A percentile compares a stretch with the other conserved stretches of the same genome.
Evolutionary conservation across 2,329 filamentous ascomycete genomes (phyloP).

Genomic region (Zymoseptoria ardabiliae): DNA sequence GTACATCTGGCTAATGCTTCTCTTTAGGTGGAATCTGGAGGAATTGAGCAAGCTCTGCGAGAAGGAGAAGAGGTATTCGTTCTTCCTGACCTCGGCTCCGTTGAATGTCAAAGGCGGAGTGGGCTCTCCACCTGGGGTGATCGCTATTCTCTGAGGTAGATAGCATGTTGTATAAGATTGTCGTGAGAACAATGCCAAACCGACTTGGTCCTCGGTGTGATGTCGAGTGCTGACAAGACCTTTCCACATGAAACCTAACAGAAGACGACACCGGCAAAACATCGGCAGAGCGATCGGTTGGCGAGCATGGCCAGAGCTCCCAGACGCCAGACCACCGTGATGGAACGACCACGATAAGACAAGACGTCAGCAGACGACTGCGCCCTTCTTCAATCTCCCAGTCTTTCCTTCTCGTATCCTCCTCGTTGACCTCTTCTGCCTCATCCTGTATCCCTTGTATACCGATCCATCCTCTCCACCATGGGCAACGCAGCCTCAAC

Average conservation of each 20-base stretch:
- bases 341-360: not conserved
- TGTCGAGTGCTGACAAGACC: not conserved
- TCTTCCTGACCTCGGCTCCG: conserved; percentile 35
- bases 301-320: not conserved
- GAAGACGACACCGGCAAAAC: not conserved
- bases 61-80: conserved; percentile 31
- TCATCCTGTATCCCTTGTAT: not conserved
- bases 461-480: not conserved
- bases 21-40: conserved; percentile 31
- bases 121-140: conserved; percentile 21
- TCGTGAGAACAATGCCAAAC: not conserved
- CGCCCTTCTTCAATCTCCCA: not conserved
- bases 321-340: not conserved
- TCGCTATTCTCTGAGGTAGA: conserved; percentile 26
- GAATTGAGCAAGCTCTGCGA: conserved; percentile 30
- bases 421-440: not conserved
- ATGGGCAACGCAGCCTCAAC: conserved; percentile 23
- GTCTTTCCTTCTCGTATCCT: not conserved
- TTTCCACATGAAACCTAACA: not conserved
- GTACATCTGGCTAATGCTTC: no score
- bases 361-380: not conserved
- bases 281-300: not conserved
- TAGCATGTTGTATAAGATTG: no score
- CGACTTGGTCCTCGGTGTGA: not conserved
- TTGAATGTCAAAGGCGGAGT: conserved; percentile 34